Base-by-base conservation (phyloP, 768 basidiomycete species). In the Termitomyces titanicus region DNA sequence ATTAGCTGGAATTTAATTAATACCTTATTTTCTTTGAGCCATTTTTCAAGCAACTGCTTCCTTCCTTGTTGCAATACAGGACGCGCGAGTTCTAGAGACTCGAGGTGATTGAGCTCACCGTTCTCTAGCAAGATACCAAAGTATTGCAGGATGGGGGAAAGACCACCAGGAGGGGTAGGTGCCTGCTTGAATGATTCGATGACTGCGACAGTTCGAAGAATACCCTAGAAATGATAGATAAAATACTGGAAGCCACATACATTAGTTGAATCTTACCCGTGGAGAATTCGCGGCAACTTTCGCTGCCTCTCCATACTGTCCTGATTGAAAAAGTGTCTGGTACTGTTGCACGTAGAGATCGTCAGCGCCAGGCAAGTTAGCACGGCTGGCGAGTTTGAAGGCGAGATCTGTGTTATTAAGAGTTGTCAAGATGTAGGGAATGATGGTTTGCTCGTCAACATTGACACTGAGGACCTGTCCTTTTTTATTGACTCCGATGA, bases 21-120 rank as follows among this genome's bases (percentile, higher is more conserved):
- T 44, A 88, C 94, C 85, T 98, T 99, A 76, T 97, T 98, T 79
- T 99, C 97, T 74, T 99, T 99, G 58, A 99, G 75, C 97, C 97
- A 99, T 66, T 98, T 98, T 77, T 99, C 97, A 15, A 99, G 77
- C 43, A 98, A 76, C 65, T 98, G 93, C 73, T 99, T 98, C 70
- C 94, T 85, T 34, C 94, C 94, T 74, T 99, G 97, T 61, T 92
- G 88, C 43, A 99, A 75, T 8, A 99, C 97, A 17, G 97, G 97
- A 45, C 94, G 85, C 1, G 97, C 97, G 44, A 99, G 83, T 70
- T 99, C 97, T 31, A 99, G 72, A 13, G 93, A 95, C 70, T 99
- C 97, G 9, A 89, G 82, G 68, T 96, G 94, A 72, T 99, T 99
- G 55, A 99, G 83, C 73, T 97, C 94, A 24, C 97, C 97, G 72